Percentiles rank a stretch among this genome's conserved stretches.
Evolutionary conservation across 805 yeast species (phyloP).

Genomic region (Monosporozyma siamensis): DNA sequence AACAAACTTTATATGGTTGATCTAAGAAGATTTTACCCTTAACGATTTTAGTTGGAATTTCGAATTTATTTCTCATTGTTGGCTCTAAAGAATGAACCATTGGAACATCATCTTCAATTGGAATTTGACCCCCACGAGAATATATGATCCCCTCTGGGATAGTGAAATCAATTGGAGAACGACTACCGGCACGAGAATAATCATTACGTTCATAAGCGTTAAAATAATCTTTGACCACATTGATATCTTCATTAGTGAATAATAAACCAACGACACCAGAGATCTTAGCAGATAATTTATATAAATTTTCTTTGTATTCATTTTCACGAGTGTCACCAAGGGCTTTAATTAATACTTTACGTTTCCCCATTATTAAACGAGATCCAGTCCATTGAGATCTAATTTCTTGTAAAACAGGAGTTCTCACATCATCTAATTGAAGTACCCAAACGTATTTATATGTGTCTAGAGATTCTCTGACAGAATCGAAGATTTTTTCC

Average conservation of each 20-base stretch:
- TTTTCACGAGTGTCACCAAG: slow-evolving; percentile 80
- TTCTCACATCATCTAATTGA: slow-evolving; percentile 84
- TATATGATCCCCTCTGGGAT: slow-evolving; percentile 87
- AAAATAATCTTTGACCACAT: slow-evolving; percentile 86
- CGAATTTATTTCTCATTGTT: slow-evolving; percentile 77
- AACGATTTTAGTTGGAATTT: slow-evolving; percentile 84
- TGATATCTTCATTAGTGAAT: slow-evolving; percentile 81
- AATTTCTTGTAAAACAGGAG: slow-evolving; percentile 88
- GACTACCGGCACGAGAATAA: slow-evolving; percentile 82
- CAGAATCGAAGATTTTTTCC: slow-evolving; percentile 82
- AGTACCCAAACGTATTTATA: slow-evolving; percentile 78
- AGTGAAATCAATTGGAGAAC: slow-evolving; percentile 71
- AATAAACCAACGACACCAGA: slow-evolving; percentile 80
- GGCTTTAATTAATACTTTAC: slow-evolving; percentile 87
- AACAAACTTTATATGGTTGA: slow-evolving; percentile 72
- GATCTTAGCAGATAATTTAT: slow-evolving; percentile 52
- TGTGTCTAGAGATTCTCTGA: slow-evolving; percentile 70
- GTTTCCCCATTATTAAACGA: slow-evolving; percentile 80
- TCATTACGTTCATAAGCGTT: slow-evolving; percentile 68
- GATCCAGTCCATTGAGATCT: slow-evolving; percentile 91
- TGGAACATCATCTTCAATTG: slow-evolving; percentile 89
- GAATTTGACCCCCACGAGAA: slow-evolving; percentile 90
- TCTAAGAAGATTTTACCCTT: slow-evolving; percentile 77
- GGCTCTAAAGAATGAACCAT: slow-evolving; percentile 94
- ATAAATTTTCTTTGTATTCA: slow-evolving; percentile 81